A percentile compares a stretch with the other conserved stretches of the same genome.
phyloP scores from a whole-genome alignment of 2,329 filamentous ascomycete species.

The Huntiella savannae region DNA sequence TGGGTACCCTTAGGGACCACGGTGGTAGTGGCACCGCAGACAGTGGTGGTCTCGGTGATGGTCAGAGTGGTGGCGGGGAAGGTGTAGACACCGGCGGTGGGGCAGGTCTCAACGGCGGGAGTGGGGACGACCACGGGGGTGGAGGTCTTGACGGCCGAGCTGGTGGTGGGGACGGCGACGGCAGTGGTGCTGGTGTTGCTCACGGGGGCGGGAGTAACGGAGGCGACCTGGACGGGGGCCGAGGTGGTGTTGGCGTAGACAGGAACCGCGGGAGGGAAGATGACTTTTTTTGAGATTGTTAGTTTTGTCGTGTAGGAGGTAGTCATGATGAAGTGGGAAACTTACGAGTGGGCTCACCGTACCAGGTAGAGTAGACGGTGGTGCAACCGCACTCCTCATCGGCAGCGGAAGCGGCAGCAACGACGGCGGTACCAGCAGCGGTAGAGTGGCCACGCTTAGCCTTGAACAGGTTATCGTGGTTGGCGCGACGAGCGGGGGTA shows the following conservation, averaged over 20 bases:
- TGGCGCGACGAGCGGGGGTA: conserved; percentile 13
- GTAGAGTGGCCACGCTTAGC: conserved; percentile 25
- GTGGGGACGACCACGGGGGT: conserved; percentile 29
- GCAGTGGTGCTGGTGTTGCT: background rate
- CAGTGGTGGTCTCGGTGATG: conserved; percentile 46
- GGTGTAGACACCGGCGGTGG: conserved; percentile 54
- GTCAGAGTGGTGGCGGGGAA: conserved; percentile 55
- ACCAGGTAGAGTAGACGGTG: conserved; percentile 54
- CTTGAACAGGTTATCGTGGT: conserved; percentile 38
- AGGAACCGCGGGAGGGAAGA: conserved; percentile 13
- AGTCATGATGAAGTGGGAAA: conserved; percentile 11
- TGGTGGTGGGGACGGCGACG: conserved; percentile 15
- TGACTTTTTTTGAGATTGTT: background rate
- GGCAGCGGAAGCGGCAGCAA: conserved; percentile 16
- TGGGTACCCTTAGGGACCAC: conserved; percentile 42
- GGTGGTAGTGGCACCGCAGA: conserved; percentile 44
- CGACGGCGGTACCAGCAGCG: conserved; percentile 20
- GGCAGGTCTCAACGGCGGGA: conserved; percentile 31
- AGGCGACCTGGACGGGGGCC: background rate
- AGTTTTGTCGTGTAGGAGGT: background rate
- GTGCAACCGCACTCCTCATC: conserved; percentile 46
- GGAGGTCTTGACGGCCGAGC: conserved; percentile 20
- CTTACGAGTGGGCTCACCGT: conserved; percentile 47
- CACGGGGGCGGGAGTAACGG: background rate
- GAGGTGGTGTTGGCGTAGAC: conserved; percentile 3